Base-by-base conservation (phyloP, 2,329 filamentous ascomycete species). In the Mollisia scopiformis region DNA sequence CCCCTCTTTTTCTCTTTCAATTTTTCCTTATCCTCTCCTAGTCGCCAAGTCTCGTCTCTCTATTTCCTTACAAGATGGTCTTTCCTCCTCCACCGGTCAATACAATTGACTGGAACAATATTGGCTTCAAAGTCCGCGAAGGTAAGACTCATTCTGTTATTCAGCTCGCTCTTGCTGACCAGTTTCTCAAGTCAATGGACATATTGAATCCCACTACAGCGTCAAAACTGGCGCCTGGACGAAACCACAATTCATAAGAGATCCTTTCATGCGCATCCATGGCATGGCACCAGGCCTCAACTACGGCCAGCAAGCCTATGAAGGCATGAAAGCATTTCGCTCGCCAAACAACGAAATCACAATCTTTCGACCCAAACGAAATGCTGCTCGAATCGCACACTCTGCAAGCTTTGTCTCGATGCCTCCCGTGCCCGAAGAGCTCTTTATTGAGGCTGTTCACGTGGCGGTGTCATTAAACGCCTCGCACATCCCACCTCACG, bases 251-350 rank as follows among this genome's bases (percentile, higher is more conserved):
- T 96, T 96, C 78, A 87, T 97, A 63, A 78, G 86, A 62, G 91
- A 94, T 70, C 94, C 94, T 6, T 93, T 84, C 80, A 86, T 98
- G 70, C 88, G 88, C 67, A 88, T 98, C 73, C 94, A 98, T 77
- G 95, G 94, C 76, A 95, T 99, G 91, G 89, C 93, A 0, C 93
- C 95, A 0, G 94, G 88, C 46, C 86, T 98, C 67, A 99, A 99
- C 83, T 99, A 99, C 76, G 93, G 94, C 61, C 93, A 97, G 75
- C 95, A 98, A 80, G 94, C 92, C 71, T 99, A 96, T 81, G 95
- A 99, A 76, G 95, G 95, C n/a, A 87, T 98, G 75, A 98, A 98
- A 78, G 93, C 94, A 58, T 97, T 97, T 84, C 92, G 94, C 65
- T 81, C 83, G 2, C 90, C 92, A 19, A 86, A 90, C 75, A 74